A percentile compares a stretch with the other conserved stretches of the same genome.
Conservation (phyloP, 2,329 filamentous ascomycete species). For the Stemphylium vesicarium region DNA sequence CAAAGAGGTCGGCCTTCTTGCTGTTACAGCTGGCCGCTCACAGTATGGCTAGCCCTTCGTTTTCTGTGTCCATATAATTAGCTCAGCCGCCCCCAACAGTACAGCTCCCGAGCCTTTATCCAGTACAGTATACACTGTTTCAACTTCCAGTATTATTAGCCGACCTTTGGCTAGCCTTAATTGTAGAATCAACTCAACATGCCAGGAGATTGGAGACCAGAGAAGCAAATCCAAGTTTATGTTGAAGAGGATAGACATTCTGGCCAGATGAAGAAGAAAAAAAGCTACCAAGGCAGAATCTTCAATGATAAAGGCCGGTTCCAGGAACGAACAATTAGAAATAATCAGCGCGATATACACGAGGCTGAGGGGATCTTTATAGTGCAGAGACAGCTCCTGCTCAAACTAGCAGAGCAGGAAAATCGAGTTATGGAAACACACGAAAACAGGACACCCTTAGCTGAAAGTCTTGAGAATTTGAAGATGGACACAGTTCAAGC, state of each 20-base stretch:
- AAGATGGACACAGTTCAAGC: constrained; percentile 11
- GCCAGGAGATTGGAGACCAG: constrained; percentile 1
- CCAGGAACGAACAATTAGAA: not conserved
- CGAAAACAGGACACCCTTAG: not conserved
- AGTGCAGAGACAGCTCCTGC: constrained; percentile 15
- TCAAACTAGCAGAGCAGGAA: constrained; percentile 21
- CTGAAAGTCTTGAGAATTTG: constrained; percentile 1
- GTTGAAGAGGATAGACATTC: constrained; percentile 11
- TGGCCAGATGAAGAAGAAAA: constrained; percentile 5
- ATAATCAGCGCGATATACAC: constrained; percentile 9
- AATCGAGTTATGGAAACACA: constrained; percentile 12
- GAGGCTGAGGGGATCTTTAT: constrained; percentile 15
- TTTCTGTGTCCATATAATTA: too few relatives aligned
- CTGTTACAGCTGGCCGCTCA: too few relatives aligned
- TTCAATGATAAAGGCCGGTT: constrained; percentile 14
- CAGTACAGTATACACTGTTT: too few relatives aligned
- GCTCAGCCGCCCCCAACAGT: too few relatives aligned
- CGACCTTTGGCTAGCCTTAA: too few relatives aligned
- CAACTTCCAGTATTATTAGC: too few relatives aligned
- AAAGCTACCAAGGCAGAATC: constrained; percentile 11
- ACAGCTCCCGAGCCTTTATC: too few relatives aligned
- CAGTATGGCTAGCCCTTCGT: too few relatives aligned
- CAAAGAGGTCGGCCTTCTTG: too few relatives aligned
- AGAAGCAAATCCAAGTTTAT: constrained; percentile 7
- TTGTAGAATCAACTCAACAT: not conserved